Base-by-base conservation (phyloP, 2,329 filamentous ascomycete genomes). In the Berkeleyomyces basicola region DNA sequence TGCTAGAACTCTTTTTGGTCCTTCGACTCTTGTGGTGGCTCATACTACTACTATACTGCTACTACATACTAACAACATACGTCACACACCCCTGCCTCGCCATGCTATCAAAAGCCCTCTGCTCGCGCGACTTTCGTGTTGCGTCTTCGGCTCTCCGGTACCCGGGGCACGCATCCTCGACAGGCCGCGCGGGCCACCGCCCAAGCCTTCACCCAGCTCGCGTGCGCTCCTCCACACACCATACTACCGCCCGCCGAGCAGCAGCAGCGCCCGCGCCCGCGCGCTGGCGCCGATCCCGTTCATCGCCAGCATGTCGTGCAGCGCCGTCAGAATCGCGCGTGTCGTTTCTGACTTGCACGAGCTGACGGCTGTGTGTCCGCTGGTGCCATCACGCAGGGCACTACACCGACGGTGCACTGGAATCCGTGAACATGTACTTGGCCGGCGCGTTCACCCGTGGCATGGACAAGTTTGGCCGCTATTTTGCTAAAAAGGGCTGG, bases 301-400 rank as follows among this genome's bases (percentile, higher is more conserved):
- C 74, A 85, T 88, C 0, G 73, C 76, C 0, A 82, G 83, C 0
- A 81, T 99, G 2, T 82, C 85, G 63, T 78, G 62, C 90, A 90
- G 0, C 93, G n/a, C 93, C 0, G 73, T 90, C 53, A 88, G n/a
- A 88, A 0, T 90, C 96, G 74, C 78, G 95, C 49, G 82, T 86
- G 1, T 85, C 92, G 0, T 99, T 99, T 72, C 77, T 97, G 9
- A 77, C 46, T 79, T 99, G 0, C 93, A 99, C 76, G 93, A 99
- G 73, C 71, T 96, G 53, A 97, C 93, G 0, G 92, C 93, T 7
- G 75, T 96, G 73, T 92, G 1, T n/a, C 92, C 92, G 0, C 74
- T 97, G 0, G 72, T 95, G 85, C 82, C 0, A 79, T 97, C 0
- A 84, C 31, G 84, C 79, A 0, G 71, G 83, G 72, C 88, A 97